Evolutionary conservation across 163 green algal genomes (phyloP).

Genomic region (Scenedesmus sp.): DNA sequence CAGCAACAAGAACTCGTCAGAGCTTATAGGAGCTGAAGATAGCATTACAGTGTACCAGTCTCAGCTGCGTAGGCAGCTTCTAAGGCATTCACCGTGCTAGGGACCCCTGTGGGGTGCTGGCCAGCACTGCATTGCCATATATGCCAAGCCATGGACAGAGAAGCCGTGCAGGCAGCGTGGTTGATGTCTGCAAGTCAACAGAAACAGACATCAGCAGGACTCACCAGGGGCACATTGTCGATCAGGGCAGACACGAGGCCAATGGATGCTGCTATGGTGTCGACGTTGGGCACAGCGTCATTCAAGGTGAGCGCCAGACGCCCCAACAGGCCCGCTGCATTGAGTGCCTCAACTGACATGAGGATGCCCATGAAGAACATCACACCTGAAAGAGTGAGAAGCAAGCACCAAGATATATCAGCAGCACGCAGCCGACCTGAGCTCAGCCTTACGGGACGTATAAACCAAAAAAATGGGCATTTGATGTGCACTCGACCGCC

Average conservation of each 20-base stretch:
- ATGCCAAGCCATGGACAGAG: too few species aligned
- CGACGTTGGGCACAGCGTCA: conserved; percentile 59
- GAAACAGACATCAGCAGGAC: neutral
- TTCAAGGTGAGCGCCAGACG: conserved; percentile 69
- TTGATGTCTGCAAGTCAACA: neutral
- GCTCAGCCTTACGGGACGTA: too few species aligned
- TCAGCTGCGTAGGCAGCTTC: too few species aligned
- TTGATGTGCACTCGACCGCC: too few species aligned
- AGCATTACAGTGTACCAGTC: too few species aligned
- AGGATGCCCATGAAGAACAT: conserved; percentile 88
- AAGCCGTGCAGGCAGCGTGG: too few species aligned
- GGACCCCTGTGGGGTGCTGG: too few species aligned
- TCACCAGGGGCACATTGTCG: conserved; percentile 73
- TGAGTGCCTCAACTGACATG: conserved; percentile 75
- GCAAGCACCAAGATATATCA: conserved; percentile 53
- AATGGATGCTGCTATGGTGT: conserved; percentile 75
- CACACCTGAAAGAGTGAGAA: conserved; percentile 52
- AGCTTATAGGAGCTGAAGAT: too few species aligned
- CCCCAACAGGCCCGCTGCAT: conserved; percentile 73
- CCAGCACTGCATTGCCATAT: too few species aligned
- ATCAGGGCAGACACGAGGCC: conserved; percentile 77
- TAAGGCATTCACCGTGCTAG: too few species aligned
- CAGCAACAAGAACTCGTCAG: neutral
- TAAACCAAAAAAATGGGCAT: too few species aligned
- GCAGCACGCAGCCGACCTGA: too few species aligned